Evolutionary conservation across 495 filamentous ascomycete species (phyloP).

Genomic region (Aspergillus ostianus): DNA sequence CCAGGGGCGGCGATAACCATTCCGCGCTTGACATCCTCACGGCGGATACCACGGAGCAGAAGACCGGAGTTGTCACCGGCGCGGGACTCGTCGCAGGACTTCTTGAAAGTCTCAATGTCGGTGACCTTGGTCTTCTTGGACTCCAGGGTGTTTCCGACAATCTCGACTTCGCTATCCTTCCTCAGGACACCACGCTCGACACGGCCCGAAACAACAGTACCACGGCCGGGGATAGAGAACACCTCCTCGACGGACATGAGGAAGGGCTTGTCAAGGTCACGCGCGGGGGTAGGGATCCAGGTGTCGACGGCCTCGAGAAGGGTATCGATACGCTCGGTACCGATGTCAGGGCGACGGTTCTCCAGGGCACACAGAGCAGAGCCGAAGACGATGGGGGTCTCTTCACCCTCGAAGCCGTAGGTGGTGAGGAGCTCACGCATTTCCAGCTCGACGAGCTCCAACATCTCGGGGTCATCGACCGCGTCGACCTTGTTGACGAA

Average conservation of each 20-base stretch:
- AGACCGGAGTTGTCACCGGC: constrained; percentile 99
- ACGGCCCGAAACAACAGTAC: constrained; percentile 93
- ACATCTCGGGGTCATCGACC: constrained; percentile 96
- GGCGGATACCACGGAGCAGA: constrained; percentile 87
- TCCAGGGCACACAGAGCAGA: constrained; percentile 97
- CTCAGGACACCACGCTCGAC: constrained; percentile 94
- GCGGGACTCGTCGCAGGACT: constrained; percentile 88
- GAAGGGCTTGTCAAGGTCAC: constrained; percentile 94
- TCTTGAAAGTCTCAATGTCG: constrained; percentile 99
- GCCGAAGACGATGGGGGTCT: constrained; percentile 93
- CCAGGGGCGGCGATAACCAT: constrained; percentile 88
- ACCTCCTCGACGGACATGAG: constrained; percentile 98
- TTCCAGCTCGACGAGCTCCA: constrained; percentile 99
- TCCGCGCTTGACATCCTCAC: constrained; percentile 89
- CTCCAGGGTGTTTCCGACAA: constrained; percentile 72
- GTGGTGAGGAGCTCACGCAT: constrained; percentile 92
- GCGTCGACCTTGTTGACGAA: constrained; percentile 99
- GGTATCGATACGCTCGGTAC: constrained; percentile 78
- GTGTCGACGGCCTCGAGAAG: constrained; percentile 86
- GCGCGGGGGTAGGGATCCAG: constrained; percentile 93
- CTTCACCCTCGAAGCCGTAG: constrained; percentile 97
- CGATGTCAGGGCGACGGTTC: constrained; percentile 80
- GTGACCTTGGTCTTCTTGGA: constrained; percentile 98
- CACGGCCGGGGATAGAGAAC: constrained; percentile 96
- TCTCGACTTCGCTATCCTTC: constrained; percentile 89